These are phyloP conservation scores for Penicillium pancosmium DNA, from an alignment of 495 filamentous ascomycete genomes.

Conservation along the genomic window DNA sequence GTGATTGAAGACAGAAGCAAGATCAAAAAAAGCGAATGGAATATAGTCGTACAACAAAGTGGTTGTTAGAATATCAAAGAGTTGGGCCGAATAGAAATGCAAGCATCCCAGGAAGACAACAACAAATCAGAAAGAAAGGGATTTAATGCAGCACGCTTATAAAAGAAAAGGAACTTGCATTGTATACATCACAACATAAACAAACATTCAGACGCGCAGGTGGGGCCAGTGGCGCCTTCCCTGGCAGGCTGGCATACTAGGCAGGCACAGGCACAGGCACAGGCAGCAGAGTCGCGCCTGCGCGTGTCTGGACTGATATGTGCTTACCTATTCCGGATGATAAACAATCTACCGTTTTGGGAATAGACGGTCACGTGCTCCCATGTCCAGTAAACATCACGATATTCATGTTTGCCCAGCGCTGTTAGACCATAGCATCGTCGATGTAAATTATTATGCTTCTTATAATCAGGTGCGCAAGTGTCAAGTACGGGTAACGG, in stretches of 20 bases:
- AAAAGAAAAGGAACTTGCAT: conserved; percentile 1
- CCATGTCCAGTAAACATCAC: too few relatives aligned
- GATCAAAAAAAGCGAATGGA: not conserved
- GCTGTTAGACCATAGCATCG: too few relatives aligned
- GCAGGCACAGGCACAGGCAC: conserved; percentile 6
- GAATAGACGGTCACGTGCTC: conserved; percentile 16
- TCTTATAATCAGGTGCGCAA: too few relatives aligned
- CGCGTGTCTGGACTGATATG: conserved; percentile 15
- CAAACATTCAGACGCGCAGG: conserved; percentile 21
- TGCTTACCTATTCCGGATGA: conserved; percentile 21
- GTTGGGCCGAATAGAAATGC: not conserved
- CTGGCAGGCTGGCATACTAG: too few relatives aligned
- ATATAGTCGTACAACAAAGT: conserved; percentile 5
- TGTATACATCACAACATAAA: conserved; percentile 36
- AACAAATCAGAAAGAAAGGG: not conserved
- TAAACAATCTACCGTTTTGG: conserved; percentile 33
- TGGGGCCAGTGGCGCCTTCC: conserved; percentile 14
- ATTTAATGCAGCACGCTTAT: conserved; percentile 12
- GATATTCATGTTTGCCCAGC: too few relatives aligned
- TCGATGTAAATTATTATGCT: too few relatives aligned
- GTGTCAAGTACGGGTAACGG: too few relatives aligned
- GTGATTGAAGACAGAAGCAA: not conserved
- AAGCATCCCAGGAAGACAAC: not conserved
- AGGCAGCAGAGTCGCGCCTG: conserved; percentile 23
- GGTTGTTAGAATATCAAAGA: not conserved